Evolutionary conservation across 1,284 basidiomycete species (phyloP).

Genomic region (Pyrrhoderma lamaoense): DNA sequence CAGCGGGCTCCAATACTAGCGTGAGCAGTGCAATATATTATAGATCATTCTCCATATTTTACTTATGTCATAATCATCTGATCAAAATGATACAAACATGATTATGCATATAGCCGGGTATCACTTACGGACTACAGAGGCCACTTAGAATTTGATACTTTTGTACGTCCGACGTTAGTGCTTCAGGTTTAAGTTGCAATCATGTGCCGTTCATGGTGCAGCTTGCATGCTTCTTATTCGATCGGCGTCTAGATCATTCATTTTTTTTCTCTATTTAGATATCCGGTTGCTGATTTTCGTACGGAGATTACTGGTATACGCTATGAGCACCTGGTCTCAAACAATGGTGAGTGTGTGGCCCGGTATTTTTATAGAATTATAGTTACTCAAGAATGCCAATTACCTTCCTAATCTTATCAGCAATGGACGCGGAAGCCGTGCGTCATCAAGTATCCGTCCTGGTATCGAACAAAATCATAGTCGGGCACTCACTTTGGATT

Average conservation of each 20-base stretch:
- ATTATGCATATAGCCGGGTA: conserved; percentile 27
- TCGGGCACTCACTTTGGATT: conserved; percentile 49
- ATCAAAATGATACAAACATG: not conserved
- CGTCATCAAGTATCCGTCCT: conserved; percentile 37
- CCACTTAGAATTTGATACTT: conserved; percentile 41
- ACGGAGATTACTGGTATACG: conserved; percentile 41
- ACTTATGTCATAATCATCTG: conserved; percentile 1
- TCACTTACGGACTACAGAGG: conserved; percentile 43
- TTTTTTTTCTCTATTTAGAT: conserved; percentile 22
- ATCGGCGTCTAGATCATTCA: conserved; percentile 28
- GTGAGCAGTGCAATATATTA: conserved; percentile 34
- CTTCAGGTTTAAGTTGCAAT: not conserved
- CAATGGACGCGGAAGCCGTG: conserved; percentile 41
- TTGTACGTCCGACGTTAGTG: conserved; percentile 47
- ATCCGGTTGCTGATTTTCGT: conserved; percentile 38
- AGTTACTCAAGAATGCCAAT: not conserved
- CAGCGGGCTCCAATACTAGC: conserved; percentile 43
- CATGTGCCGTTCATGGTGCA: not conserved
- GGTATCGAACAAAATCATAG: conserved; percentile 42
- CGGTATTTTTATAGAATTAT: not conserved
- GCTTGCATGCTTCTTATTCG: not conserved
- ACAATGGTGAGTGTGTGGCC: conserved; percentile 27
- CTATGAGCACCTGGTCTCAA: conserved; percentile 33
- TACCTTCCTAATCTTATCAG: conserved; percentile 25
- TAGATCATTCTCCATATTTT: no score